phyloP scores from a whole-genome alignment of 208 protist genomes.

The Crithidia fasciculata region DNA sequence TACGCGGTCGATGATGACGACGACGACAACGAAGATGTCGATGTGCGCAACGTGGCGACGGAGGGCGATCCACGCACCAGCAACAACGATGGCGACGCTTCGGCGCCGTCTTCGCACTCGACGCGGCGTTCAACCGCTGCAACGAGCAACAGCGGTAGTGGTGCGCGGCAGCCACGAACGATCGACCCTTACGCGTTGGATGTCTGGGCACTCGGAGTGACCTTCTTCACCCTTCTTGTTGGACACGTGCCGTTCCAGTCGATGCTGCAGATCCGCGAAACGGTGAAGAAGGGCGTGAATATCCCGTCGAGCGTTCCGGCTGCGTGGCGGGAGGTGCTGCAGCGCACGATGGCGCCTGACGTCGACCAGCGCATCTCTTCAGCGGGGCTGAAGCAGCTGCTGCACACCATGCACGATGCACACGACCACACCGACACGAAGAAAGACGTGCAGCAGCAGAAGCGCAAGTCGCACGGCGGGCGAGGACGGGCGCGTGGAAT shows the following conservation, averaged over 20 bases:
- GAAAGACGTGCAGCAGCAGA: background rate
- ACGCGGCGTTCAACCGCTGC: background rate
- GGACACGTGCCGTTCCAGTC: conserved; percentile 92
- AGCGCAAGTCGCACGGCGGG: too few relatives aligned
- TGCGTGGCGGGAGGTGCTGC: conserved; percentile 25
- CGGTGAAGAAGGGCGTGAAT: conserved; percentile 6
- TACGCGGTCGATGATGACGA: conserved; percentile 29
- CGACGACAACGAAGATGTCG: conserved; percentile 1
- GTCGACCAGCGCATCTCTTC: conserved; percentile 12
- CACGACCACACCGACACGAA: background rate
- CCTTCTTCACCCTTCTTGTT: conserved; percentile 89
- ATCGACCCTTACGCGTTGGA: conserved; percentile 81
- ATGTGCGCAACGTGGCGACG: background rate
- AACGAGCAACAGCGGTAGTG: background rate
- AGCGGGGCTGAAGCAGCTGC: conserved; percentile 12
- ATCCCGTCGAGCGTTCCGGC: conserved; percentile 16
- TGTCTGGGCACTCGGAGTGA: conserved; percentile 91
- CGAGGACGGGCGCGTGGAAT: too few relatives aligned
- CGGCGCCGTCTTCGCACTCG: background rate
- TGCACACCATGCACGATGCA: conserved; percentile 27
- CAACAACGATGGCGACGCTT: background rate
- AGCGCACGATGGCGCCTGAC: conserved; percentile 20
- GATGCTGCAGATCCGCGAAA: conserved; percentile 31
- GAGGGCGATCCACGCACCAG: background rate
- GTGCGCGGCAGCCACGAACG: conserved; percentile 2